Conservation (phyloP, 2,329 filamentous ascomycete genomes). For the Pestalotiopsis sp. region DNA sequence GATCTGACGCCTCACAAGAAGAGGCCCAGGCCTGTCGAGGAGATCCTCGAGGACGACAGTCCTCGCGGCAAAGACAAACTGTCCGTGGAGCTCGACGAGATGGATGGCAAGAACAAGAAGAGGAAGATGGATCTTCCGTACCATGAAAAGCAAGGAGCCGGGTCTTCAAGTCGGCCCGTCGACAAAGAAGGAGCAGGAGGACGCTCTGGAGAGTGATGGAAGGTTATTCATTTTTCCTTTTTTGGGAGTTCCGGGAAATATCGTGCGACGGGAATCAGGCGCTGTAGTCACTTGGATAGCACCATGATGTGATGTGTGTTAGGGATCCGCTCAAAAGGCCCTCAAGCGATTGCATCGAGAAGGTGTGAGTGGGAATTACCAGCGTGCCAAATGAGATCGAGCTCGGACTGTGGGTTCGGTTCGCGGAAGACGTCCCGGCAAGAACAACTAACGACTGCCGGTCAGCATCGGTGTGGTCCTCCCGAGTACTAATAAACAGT, state of each 20-base stretch:
- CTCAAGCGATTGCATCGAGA: no score
- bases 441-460: no score
- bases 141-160: background rate
- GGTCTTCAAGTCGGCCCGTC: background rate
- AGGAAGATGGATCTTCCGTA: slow-evolving; percentile 1
- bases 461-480: no score
- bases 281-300: background rate
- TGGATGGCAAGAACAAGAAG: slow-evolving; percentile 12
- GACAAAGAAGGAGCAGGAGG: background rate
- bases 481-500: no score
- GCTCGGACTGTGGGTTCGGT: no score
- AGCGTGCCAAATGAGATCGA: no score
- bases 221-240: background rate
- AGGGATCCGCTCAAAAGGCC: no score
- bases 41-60: slow-evolving; percentile 26
- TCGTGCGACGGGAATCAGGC: background rate
- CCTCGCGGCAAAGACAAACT: slow-evolving; percentile 30
- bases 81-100: slow-evolving; percentile 28
- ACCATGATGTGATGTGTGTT: no score
- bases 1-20: slow-evolving; percentile 24
- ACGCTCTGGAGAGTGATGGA: background rate
- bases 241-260: background rate
- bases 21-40: slow-evolving; percentile 20
- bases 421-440: no score
- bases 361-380: no score